Evolutionary conservation across 257 asterid genomes (phyloP), one percentile per base, ranked within the genome.

Genomic region (Scutellaria baicalensis): DNA sequence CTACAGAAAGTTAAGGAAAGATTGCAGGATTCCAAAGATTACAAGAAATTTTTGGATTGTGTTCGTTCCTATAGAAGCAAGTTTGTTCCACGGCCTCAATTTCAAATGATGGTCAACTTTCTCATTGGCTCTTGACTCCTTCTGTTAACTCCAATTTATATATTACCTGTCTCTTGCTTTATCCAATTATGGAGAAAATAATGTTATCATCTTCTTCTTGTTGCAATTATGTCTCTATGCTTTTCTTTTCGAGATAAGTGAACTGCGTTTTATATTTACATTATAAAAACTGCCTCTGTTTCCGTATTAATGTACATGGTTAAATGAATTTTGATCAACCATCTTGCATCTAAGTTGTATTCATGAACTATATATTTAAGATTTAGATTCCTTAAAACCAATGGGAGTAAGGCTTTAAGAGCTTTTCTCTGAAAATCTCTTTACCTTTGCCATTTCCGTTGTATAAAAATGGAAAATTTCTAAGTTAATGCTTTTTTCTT

Each of bases 1-100:
- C 71, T 79, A 50, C 85, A 84, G 80, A 87, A 86, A 80, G 89
- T 86, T 79, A 82, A 82, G 78, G 90, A 84, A 65, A 74, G 82
- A 71, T 63, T 88, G 68, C 84, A 79, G 70, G 84, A 79, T 66
- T 56, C 85, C 21, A 87, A 73, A 77, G 75, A 66, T 54, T 80
- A 76, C 64, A 69, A 82, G 70, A 85, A 84, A 64, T 70, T 88
- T 75, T 73, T 75, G 75, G 89, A 88, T 78, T 85, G 90, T 57
- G 76, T 85, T 56, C 83, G 84, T 77, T 79, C 91, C 62, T 88
- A 78, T 56, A 79, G 80, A 78, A 84, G 78, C 83, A 83, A 85
- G 65, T 73, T 82, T 72, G 82, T 79, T 69, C 56, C 90, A 8
- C 73, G 84, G 36, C 66, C 84, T 63, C 90, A 88, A 69, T 85